A percentile compares a stretch with the other conserved stretches of the same genome.
Evolutionary conservation across 805 yeast genomes (phyloP).

Genomic region (Millerozyma acaciae): DNA sequence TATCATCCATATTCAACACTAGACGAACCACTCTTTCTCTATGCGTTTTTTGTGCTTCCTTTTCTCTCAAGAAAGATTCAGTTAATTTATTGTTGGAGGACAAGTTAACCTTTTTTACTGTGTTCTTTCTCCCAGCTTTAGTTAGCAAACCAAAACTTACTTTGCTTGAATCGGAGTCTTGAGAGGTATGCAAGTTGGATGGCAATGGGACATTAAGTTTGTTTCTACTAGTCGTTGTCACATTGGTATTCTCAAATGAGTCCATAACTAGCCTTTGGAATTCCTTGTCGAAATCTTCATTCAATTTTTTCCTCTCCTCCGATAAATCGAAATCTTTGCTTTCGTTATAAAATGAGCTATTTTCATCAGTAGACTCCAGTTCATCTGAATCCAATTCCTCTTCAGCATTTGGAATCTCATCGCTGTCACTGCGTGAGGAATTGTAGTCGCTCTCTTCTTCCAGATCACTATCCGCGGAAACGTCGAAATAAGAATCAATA

Average conservation of each 20-base stretch:
- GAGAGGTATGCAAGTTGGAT: conserved; percentile 3
- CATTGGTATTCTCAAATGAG: conserved; percentile 40
- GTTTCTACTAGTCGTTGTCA: conserved; percentile 10
- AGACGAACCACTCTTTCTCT: conserved; percentile 54
- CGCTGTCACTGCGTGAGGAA: conserved; percentile 9
- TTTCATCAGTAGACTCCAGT: conserved; percentile 14
- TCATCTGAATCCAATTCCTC: conserved; percentile 13
- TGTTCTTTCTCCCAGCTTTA: conserved; percentile 45
- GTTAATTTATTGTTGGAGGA: conserved; percentile 57
- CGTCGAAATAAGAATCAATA: conserved; percentile 13
- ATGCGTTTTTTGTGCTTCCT: conserved; percentile 47
- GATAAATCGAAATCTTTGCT: conserved; percentile 14
- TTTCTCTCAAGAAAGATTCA: conserved; percentile 47
- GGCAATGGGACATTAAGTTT: conserved; percentile 19
- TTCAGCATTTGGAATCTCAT: conserved; percentile 12
- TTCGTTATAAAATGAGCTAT: conserved; percentile 18
- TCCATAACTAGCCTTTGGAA: conserved; percentile 51
- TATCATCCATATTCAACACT: conserved; percentile 41
- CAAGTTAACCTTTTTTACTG: conserved; percentile 43
- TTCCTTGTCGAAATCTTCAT: conserved; percentile 54
- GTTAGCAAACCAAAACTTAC: conserved; percentile 54
- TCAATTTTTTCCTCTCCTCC: conserved; percentile 44
- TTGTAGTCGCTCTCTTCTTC: too few relatives aligned
- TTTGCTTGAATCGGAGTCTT: conserved; percentile 4
- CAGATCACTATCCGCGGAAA: conserved; percentile 2